Percentiles rank a stretch among this genome's conserved stretches.
These are phyloP conservation scores for Acanthamoeba triangularis DNA, from an alignment of 208 protist genomes.

Conservation along the genomic window DNA sequence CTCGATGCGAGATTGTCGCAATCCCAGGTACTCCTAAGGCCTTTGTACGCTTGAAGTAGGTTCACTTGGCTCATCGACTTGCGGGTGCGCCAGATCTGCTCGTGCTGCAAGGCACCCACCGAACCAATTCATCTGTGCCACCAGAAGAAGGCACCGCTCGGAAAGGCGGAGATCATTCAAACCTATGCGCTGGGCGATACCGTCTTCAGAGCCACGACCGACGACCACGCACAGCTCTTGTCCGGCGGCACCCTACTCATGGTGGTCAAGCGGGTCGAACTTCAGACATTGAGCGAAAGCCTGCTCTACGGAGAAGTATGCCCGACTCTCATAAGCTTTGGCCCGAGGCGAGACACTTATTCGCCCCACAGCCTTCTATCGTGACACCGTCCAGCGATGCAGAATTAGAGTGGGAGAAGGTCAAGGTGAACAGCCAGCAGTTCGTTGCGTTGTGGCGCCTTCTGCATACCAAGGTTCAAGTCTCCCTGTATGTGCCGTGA, in stretches of 20 bases:
- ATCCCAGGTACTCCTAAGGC: background rate
- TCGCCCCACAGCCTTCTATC: background rate
- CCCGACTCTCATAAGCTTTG: background rate
- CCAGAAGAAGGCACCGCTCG: background rate
- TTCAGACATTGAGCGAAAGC: background rate
- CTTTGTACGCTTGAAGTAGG: background rate
- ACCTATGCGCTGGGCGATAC: background rate
- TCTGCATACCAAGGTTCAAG: background rate
- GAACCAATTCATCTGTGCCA: background rate
- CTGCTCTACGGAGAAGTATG: background rate
- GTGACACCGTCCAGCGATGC: background rate
- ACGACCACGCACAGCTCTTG: background rate
- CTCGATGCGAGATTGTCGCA: background rate
- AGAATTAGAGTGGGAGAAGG: background rate
- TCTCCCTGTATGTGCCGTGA: background rate
- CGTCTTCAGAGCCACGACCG: background rate
- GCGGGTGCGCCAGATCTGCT: background rate
- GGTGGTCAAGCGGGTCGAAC: conserved; percentile 11
- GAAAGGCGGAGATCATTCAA: background rate
- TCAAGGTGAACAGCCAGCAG: background rate
- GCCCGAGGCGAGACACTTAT: no score
- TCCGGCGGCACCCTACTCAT: background rate
- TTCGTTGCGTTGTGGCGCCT: conserved; percentile 6
- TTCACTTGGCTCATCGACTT: no score
- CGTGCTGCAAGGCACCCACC: background rate